Percentiles rank a stretch among this genome's conserved stretches.
Conservation (phyloP, 1,284 basidiomycete species). For the Cryptococcus sp. region DNA sequence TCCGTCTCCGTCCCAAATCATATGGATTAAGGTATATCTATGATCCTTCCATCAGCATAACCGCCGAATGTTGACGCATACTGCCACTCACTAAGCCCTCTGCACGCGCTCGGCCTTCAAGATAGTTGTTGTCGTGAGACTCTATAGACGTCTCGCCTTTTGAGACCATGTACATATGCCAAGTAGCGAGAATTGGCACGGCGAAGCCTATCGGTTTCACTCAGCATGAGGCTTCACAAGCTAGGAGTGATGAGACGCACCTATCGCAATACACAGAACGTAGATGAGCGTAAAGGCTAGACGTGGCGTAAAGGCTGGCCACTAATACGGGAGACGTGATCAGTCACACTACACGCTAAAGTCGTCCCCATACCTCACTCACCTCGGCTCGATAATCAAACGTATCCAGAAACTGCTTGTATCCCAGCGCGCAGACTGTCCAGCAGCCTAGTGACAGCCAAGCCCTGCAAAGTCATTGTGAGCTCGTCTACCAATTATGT, state of each 20-base stretch:
- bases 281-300: constrained; percentile 72
- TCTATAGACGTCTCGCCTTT: constrained; percentile 91
- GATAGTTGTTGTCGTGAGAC: constrained; percentile 80
- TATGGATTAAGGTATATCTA: constrained; percentile 87
- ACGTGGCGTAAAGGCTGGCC: constrained; percentile 68
- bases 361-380: constrained; percentile 15
- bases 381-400: constrained; percentile 61
- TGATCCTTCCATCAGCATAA: neutral
- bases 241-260: constrained; percentile 22
- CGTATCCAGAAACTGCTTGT: constrained; percentile 45
- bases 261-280: constrained; percentile 70
- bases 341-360: too few species aligned
- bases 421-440: constrained; percentile 64
- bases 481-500: neutral
- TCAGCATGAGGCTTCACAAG: neutral
- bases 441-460: constrained; percentile 69
- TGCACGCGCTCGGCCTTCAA: constrained; percentile 67
- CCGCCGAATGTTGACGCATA: neutral
- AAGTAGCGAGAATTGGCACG: constrained; percentile 74
- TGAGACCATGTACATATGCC: constrained; percentile 75
- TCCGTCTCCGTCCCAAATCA: constrained; percentile 74
- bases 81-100: constrained; percentile 64
- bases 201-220: constrained; percentile 62
- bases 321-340: constrained; percentile 50
- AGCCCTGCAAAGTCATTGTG: constrained; percentile 56